Evolutionary conservation across 148 eudicot genomes (phyloP).

Genomic region (Amaranthus hypochondriacus): DNA sequence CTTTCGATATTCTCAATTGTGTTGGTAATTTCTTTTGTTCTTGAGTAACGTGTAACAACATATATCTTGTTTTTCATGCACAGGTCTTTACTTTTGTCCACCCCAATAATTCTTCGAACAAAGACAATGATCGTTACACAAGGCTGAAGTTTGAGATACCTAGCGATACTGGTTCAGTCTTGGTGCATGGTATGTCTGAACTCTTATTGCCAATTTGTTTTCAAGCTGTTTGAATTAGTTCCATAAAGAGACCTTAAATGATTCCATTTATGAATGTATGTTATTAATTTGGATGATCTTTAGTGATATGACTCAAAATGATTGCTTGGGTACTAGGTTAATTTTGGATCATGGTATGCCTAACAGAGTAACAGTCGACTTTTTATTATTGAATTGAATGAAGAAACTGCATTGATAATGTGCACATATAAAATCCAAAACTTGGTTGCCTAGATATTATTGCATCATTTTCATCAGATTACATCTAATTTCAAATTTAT

Average conservation of each 20-base stretch:
- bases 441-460: not conserved
- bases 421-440: not conserved
- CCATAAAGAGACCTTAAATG: not conserved
- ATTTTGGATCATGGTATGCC: not conserved
- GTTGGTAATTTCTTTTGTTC: not conserved
- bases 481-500: not conserved
- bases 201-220: not conserved
- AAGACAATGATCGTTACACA: slow-evolving; percentile 65
- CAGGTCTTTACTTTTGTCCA: slow-evolving; percentile 91
- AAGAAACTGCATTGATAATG: not conserved
- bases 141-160: slow-evolving; percentile 80
- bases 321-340: not conserved
- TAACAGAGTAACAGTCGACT: not conserved
- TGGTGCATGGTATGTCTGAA: slow-evolving; percentile 74
- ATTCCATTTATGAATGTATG: not conserved
- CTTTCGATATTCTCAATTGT: not conserved
- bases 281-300: not conserved
- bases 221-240: not conserved
- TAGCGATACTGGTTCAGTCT: slow-evolving; percentile 72
- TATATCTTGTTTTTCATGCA: slow-evolving; percentile 6
- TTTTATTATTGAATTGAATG: not conserved
- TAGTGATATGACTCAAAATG: not conserved
- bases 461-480: not conserved
- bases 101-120: slow-evolving; percentile 55
- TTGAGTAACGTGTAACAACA: not conserved